Conservation (phyloP, 2,329 filamentous ascomycete genomes). For the Dendryphion nanum region DNA sequence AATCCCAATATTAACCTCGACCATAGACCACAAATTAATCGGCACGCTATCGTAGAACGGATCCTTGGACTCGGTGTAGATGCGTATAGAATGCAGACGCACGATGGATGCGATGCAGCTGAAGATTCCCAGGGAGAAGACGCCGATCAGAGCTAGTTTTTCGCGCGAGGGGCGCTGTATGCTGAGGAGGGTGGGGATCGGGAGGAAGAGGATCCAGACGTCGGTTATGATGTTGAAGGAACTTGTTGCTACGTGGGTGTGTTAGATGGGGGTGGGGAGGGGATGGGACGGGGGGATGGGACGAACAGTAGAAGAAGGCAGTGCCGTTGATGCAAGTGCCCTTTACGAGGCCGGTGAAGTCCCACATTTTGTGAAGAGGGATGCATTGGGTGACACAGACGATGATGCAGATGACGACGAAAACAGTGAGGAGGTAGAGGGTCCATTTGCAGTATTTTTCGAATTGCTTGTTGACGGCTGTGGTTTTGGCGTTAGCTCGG, state of each 20-base stretch:
- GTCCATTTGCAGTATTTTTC: constrained; percentile 21
- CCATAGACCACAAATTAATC: constrained; percentile 88
- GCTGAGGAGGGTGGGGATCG: constrained; percentile 78
- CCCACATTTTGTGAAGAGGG: constrained; percentile 34
- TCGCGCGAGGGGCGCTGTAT: constrained; percentile 80
- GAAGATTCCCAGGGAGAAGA: constrained; percentile 81
- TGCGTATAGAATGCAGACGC: constrained; percentile 45
- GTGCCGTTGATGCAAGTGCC: constrained; percentile 35
- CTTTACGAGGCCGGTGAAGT: constrained; percentile 21
- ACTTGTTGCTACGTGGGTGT: constrained; percentile 36
- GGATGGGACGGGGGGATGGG: neutral
- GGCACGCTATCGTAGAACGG: constrained; percentile 70
- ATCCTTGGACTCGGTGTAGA: constrained; percentile 44
- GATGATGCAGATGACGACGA: constrained; percentile 24
- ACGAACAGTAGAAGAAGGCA: constrained; percentile 33
- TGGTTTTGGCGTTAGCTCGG: too few species aligned
- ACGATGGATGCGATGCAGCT: constrained; percentile 83
- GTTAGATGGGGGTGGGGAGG: constrained; percentile 10
- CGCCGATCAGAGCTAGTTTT: constrained; percentile 79
- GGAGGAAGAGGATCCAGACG: constrained; percentile 77
- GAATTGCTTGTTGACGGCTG: constrained; percentile 23
- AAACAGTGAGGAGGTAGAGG: constrained; percentile 23
- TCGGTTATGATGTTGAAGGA: constrained; percentile 90
- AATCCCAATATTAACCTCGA: constrained; percentile 88
- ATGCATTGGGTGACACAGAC: constrained; percentile 28